Conservation (phyloP, 225 moss, liverwort and hornwort species). For the Climacium dendroides region DNA sequence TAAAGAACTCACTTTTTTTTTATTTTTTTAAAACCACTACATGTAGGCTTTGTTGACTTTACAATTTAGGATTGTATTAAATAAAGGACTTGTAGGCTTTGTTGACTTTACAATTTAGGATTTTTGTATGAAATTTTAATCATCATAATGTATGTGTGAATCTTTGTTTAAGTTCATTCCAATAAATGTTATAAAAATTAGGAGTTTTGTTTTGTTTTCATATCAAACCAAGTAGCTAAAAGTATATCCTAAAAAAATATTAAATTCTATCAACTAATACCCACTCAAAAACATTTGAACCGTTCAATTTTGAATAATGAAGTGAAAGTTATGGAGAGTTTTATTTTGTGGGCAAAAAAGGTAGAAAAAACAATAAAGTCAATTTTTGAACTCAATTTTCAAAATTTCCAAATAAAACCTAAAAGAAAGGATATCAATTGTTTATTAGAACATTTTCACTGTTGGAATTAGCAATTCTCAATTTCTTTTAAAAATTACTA, state of each 20-base stretch:
- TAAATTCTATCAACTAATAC: not conserved
- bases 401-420: not conserved
- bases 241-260: no score
- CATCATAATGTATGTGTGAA: not conserved
- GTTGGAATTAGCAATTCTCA: not conserved
- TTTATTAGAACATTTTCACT: rapidly evolving
- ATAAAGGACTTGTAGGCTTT: no score
- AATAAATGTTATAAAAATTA: not conserved
- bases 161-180: not conserved
- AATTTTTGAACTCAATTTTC: not conserved
- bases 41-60: no score
- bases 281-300: not conserved
- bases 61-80: no score
- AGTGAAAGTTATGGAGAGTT: not conserved
- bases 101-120: not conserved
- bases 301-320: not conserved
- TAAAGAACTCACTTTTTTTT: not conserved
- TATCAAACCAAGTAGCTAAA: not conserved
- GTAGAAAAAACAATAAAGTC: not conserved
- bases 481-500: not conserved
- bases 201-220: rapidly evolving
- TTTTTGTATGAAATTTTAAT: not conserved
- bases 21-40: no score
- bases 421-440: rapidly evolving
- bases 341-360: not conserved